phyloP scores from a whole-genome alignment of 108 stramenopile genomes.

The Cyclotella distinguenda region DNA sequence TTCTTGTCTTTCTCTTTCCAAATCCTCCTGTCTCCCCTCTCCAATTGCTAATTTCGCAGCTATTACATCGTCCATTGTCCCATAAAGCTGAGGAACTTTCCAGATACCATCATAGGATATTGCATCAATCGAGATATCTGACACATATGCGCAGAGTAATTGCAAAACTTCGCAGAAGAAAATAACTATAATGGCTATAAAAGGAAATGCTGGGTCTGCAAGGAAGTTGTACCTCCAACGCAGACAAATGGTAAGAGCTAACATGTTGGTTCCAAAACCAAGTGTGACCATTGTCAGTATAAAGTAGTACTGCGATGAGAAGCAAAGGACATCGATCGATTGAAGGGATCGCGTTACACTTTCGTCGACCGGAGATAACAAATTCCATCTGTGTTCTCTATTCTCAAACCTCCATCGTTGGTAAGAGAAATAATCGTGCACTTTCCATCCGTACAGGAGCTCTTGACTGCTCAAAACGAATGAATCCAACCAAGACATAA shows the following conservation, averaged over 20 bases:
- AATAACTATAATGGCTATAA: constrained; percentile 64
- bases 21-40: constrained; percentile 80
- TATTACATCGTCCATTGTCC: constrained; percentile 84
- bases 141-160: constrained; percentile 45
- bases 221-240: constrained; percentile 73
- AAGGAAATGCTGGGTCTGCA: constrained; percentile 64
- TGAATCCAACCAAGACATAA: constrained; percentile 64
- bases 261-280: constrained; percentile 65
- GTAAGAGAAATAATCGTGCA: constrained; percentile 86
- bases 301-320: constrained; percentile 86
- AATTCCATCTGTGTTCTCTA: constrained; percentile 77
- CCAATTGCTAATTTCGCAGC: constrained; percentile 89
- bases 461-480: constrained; percentile 83
- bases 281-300: constrained; percentile 64
- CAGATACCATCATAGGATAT: constrained; percentile 80
- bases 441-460: constrained; percentile 84
- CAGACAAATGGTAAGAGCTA: constrained; percentile 74
- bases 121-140: constrained; percentile 44
- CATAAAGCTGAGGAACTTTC: constrained; percentile 66
- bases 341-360: constrained; percentile 71
- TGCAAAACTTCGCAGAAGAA: constrained; percentile 52
- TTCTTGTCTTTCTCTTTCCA: constrained; percentile 85
- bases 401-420: constrained; percentile 79
- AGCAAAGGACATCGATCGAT: constrained; percentile 79
- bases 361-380: constrained; percentile 68